Evolutionary conservation across 768 basidiomycete genomes (phyloP).

Genomic region (Aureoboletus auriporus): DNA sequence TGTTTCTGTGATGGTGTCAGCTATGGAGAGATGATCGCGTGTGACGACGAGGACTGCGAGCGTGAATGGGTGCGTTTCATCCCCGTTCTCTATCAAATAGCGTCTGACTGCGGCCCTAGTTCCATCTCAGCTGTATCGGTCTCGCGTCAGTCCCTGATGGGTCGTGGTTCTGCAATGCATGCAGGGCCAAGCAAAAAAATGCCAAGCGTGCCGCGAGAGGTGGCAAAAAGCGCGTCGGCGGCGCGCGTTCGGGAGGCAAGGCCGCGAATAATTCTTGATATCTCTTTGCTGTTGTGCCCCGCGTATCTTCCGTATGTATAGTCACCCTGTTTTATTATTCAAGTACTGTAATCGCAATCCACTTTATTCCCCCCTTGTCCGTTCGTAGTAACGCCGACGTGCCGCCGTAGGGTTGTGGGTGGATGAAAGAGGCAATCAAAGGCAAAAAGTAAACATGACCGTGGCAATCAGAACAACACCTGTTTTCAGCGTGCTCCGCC

Average conservation of each 20-base stretch:
- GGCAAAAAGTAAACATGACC: too few species aligned
- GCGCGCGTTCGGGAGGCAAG: constrained; percentile 28
- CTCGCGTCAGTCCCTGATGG: constrained; percentile 64
- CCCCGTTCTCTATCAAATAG: constrained; percentile 4
- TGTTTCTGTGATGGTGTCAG: constrained; percentile 83
- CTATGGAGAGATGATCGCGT: constrained; percentile 94
- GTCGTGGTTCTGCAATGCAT: constrained; percentile 72
- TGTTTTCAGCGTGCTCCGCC: not conserved
- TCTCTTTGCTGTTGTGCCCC: not conserved
- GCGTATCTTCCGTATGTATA: constrained; percentile 13
- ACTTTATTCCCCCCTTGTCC: not conserved
- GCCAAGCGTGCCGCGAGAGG: constrained; percentile 48
- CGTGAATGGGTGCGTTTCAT: constrained; percentile 77
- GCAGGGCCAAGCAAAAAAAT: constrained; percentile 50
- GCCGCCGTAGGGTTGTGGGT: too few species aligned
- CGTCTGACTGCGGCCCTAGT: constrained; percentile 41
- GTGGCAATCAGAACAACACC: not conserved
- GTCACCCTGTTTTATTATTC: constrained; percentile 16
- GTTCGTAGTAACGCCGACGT: not conserved
- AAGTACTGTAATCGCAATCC: constrained; percentile 19
- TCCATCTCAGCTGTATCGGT: constrained; percentile 75
- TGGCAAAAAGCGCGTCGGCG: constrained; percentile 49
- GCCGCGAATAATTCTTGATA: constrained; percentile 28
- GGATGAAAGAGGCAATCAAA: too few species aligned
- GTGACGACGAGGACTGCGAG: constrained; percentile 77